Base-by-base conservation (phyloP, 768 basidiomycete genomes). In the Leccinellum albellum region DNA sequence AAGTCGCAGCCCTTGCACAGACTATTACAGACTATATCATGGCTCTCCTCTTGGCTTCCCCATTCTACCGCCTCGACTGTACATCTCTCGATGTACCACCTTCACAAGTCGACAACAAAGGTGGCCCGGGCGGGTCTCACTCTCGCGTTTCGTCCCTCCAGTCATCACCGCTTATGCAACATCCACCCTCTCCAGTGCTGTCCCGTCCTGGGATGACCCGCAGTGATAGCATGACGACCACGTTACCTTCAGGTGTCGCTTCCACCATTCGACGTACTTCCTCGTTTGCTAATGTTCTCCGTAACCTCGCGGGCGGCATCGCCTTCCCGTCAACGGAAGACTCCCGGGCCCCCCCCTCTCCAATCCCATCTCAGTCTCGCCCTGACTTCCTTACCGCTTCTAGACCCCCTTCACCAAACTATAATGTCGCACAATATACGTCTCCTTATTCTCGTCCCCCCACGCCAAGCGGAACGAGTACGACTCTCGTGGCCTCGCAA, bases 21-120 rank as follows among this genome's bases (percentile, higher is more conserved):
- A 94, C 91, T 0, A 85, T 96, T 26, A 82, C 93, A 29, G 97
- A 99, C 73, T 97, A 96, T 68, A 82, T 97, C 63, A 86, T 91
- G 75, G 94, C 93, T 2, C 81, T 94, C 4, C 82, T 98, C 13
- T 76, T 96, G 12, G 93, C 95, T 66, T 94, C 91, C 2, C 91
- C 93, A 0, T 96, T 96, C 69, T 84, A 84, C 7, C 77, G 84
- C 23, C 80, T 95, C 3, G 84, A 88, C 32, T 81, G 79, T 26
- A 83, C 87, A 0, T 83, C 89, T 2, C 74, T 94, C 21, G 75
- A 83, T 40, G 63, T 68, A 1, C 78, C 84, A 7, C 74, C 79
- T 1, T 64, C 70, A 15, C 77, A 79, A 32, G 61, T 70, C 6
- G 80, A 83, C 54, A 66, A 70, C 33, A 65, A 60, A 46, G 69